phyloP scores from a whole-genome alignment of 1,284 basidiomycete species.

The Pseudozyma hubeiensis region DNA sequence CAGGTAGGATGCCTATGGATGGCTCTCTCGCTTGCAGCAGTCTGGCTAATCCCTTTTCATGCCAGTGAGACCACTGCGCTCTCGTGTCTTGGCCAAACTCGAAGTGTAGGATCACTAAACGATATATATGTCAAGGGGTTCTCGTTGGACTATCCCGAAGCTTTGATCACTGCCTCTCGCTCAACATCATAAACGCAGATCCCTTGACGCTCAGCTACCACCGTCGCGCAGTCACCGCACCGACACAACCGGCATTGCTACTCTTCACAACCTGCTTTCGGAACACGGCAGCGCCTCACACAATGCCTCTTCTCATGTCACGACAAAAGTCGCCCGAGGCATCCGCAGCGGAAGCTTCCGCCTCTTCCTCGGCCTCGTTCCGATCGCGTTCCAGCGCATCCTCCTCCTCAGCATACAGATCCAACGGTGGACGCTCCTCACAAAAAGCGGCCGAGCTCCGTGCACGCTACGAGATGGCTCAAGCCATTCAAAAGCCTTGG shows the following conservation, averaged over 20 bases:
- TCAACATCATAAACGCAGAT: no score
- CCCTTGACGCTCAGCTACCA: background rate
- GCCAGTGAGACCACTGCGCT: no score
- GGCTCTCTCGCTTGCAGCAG: no score
- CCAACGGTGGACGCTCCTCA: slow-evolving; percentile 11
- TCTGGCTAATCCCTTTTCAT: no score
- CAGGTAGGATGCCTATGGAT: no score
- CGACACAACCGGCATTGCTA: background rate
- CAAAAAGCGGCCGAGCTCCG: slow-evolving; percentile 30
- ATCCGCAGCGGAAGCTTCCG: background rate
- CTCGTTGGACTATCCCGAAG: background rate
- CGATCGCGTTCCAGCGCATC: slow-evolving; percentile 18
- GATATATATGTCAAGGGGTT: slow-evolving; percentile 11
- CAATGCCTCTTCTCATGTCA: slow-evolving; percentile 27
- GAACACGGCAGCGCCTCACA: background rate
- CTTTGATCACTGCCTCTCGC: no score
- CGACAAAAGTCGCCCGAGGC: slow-evolving; percentile 24
- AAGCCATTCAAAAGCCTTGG: slow-evolving; percentile 51
- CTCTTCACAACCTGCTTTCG: no score
- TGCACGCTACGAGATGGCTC: slow-evolving; percentile 48
- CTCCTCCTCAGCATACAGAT: slow-evolving; percentile 10
- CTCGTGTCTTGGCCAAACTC: no score
- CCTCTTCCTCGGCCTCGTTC: slow-evolving; percentile 19
- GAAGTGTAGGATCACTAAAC: background rate
- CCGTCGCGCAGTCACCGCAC: background rate